Percentiles rank a stretch among this genome's conserved stretches.
Evolutionary conservation across 805 yeast genomes (phyloP).

Genomic region (Lipomyces oligophaga): DNA sequence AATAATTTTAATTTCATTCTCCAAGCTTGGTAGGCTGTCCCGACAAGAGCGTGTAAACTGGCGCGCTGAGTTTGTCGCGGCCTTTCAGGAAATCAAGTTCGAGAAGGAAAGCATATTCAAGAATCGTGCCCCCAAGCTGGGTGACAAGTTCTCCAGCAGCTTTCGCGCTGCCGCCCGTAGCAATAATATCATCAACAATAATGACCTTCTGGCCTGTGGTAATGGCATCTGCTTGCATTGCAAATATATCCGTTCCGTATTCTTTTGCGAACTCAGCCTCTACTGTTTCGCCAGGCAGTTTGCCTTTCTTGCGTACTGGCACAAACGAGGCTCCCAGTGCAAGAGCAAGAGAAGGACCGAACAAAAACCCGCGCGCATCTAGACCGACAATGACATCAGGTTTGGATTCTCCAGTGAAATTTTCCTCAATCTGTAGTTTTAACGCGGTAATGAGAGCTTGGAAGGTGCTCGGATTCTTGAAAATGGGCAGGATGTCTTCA

Average conservation of each 20-base stretch:
- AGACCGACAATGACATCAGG: slow-evolving; percentile 90
- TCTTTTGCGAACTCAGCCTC: slow-evolving; percentile 79
- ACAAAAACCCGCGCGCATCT: slow-evolving; percentile 94
- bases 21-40: slow-evolving; percentile 29
- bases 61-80: slow-evolving; percentile 77
- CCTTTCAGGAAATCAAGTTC: slow-evolving; percentile 95
- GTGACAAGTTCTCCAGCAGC: slow-evolving; percentile 86
- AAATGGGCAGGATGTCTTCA: slow-evolving; percentile 95
- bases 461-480: slow-evolving; percentile 76
- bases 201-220: slow-evolving; percentile 77
- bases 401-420: slow-evolving; percentile 48
- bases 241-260: slow-evolving; percentile 85
- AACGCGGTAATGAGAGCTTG: slow-evolving; percentile 77
- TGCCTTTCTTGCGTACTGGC: slow-evolving; percentile 93
- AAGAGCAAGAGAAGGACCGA: slow-evolving; percentile 93
- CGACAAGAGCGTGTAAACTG: slow-evolving; percentile 78
- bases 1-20: background rate
- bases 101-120: slow-evolving; percentile 84
- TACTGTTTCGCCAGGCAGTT: slow-evolving; percentile 81
- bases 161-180: slow-evolving; percentile 90
- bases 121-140: slow-evolving; percentile 62
- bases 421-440: slow-evolving; percentile 61
- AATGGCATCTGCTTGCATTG: slow-evolving; percentile 79
- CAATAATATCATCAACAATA: slow-evolving; percentile 93
- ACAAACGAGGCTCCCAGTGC: slow-evolving; percentile 86